Percentiles rank a stretch among this genome's conserved stretches.
Conservation (phyloP, 345 rosid genomes). For the Erysimum cheiranthoides region DNA sequence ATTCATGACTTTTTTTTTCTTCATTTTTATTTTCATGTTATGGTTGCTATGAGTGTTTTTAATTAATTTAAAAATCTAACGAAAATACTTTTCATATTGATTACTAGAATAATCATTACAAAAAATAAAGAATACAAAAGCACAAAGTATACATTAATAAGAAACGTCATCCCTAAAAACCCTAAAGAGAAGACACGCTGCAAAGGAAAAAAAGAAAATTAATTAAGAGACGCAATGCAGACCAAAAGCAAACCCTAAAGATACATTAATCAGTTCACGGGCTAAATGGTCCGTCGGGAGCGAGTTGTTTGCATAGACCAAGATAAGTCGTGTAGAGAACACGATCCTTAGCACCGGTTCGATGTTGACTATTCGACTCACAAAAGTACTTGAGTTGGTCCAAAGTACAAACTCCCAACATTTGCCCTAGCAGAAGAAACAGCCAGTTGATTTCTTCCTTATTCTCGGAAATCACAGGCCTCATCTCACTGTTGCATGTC, state of each 20-base stretch:
- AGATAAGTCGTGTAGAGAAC: slow-evolving; percentile 68
- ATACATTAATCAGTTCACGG: background rate
- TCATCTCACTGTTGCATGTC: slow-evolving; percentile 56
- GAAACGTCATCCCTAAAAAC: background rate
- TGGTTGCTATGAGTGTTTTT: background rate
- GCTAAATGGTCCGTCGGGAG: slow-evolving; percentile 46
- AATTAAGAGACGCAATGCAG: background rate
- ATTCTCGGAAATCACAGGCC: slow-evolving; percentile 57
- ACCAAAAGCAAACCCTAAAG: slow-evolving; percentile 15
- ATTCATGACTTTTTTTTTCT: background rate
- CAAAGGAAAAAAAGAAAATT: background rate
- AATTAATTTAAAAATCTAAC: no score
- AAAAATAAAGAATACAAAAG: background rate
- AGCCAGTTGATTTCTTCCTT: slow-evolving; percentile 77
- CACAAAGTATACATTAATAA: no score
- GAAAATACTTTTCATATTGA: no score
- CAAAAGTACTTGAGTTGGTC: slow-evolving; percentile 81
- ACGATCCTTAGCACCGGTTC: slow-evolving; percentile 83
- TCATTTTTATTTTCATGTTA: background rate
- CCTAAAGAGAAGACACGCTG: background rate
- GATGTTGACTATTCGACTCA: slow-evolving; percentile 60
- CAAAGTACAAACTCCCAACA: slow-evolving; percentile 74
- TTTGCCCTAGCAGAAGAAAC: slow-evolving; percentile 79
- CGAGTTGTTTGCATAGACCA: slow-evolving; percentile 63
- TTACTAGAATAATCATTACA: background rate